These are phyloP conservation scores for Phytopythium litorale DNA, from an alignment of 352 stramenopile genomes.

Conservation along the genomic window DNA sequence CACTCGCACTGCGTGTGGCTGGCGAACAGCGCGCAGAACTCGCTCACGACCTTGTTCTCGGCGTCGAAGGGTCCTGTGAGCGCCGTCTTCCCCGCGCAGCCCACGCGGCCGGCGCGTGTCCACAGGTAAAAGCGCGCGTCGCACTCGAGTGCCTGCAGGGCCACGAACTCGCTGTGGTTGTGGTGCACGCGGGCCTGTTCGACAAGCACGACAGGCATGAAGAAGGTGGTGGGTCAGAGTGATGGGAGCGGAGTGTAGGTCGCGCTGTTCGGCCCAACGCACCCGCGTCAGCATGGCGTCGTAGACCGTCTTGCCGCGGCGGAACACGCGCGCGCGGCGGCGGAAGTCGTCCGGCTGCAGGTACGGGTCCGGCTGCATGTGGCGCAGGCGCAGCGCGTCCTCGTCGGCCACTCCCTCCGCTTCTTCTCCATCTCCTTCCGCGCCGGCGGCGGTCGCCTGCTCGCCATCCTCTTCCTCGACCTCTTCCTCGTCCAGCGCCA, in stretches of 20 bases:
- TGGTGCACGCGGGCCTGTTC: slow-evolving; percentile 49
- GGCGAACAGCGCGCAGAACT: slow-evolving; percentile 48
- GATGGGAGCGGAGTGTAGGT: neutral
- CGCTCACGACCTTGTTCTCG: slow-evolving; percentile 28
- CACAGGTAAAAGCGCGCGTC: slow-evolving; percentile 50
- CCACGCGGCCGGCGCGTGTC: slow-evolving; percentile 41
- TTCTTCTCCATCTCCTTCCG: slow-evolving; percentile 13
- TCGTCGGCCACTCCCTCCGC: slow-evolving; percentile 13
- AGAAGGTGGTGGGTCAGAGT: too few species aligned
- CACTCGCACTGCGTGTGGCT: slow-evolving; percentile 51
- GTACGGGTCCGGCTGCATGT: slow-evolving; percentile 51
- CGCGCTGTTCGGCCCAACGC: slow-evolving; percentile 5
- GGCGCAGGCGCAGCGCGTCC: slow-evolving; percentile 8
- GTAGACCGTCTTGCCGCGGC: slow-evolving; percentile 37
- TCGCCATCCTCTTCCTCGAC: slow-evolving; percentile 13
- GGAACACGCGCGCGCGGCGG: slow-evolving; percentile 30
- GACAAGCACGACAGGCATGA: too few species aligned
- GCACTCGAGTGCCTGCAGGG: slow-evolving; percentile 52
- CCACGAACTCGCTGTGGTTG: slow-evolving; percentile 65
- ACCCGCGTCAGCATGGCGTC: slow-evolving; percentile 65
- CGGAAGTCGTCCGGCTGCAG: slow-evolving; percentile 35
- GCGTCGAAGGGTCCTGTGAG: slow-evolving; percentile 37
- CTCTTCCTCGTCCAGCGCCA: slow-evolving; percentile 27
- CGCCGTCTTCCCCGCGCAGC: slow-evolving; percentile 36
- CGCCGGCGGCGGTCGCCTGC: too few species aligned